Evolutionary conservation across 139 green algal genomes (phyloP).

Genomic region (Haematococcus lacustris): DNA sequence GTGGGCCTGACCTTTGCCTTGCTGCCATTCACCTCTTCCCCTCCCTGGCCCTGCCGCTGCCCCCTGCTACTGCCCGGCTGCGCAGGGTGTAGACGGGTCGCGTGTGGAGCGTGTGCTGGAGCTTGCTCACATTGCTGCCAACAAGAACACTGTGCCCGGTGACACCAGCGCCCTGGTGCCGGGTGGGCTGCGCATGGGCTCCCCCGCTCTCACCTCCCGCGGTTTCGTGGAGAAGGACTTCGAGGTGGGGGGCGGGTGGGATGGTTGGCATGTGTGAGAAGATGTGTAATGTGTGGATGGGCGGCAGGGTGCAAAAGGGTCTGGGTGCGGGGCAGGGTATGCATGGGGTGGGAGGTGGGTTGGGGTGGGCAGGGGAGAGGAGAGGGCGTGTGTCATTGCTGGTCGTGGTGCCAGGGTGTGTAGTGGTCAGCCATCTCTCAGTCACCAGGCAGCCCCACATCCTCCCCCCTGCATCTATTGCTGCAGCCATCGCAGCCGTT

Average conservation of each 20-base stretch:
- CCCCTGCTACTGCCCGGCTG: background rate
- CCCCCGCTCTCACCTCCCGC: slow-evolving; percentile 88
- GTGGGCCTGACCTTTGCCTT: too few relatives aligned
- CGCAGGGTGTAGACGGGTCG: slow-evolving; percentile 81
- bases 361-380: too few relatives aligned
- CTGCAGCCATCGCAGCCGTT: too few relatives aligned
- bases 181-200: slow-evolving; percentile 91
- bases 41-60: too few relatives aligned
- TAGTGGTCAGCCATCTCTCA: too few relatives aligned
- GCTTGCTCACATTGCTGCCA: slow-evolving; percentile 92
- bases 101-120: slow-evolving; percentile 89
- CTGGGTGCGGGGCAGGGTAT: too few relatives aligned
- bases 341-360: too few relatives aligned
- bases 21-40: too few relatives aligned
- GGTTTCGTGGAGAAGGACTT: slow-evolving; percentile 91
- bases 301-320: background rate
- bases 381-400: too few relatives aligned
- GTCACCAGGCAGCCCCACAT: too few relatives aligned
- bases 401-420: background rate
- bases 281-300: slow-evolving; percentile 72
- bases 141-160: slow-evolving; percentile 99
- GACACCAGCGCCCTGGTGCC: slow-evolving; percentile 78
- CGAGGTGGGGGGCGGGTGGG: slow-evolving; percentile 6
- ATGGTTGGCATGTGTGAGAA: slow-evolving; percentile 70
- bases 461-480: too few relatives aligned